phyloP scores from a whole-genome alignment of 495 filamentous ascomycete species.

The Podospora pseudopauciseta region DNA sequence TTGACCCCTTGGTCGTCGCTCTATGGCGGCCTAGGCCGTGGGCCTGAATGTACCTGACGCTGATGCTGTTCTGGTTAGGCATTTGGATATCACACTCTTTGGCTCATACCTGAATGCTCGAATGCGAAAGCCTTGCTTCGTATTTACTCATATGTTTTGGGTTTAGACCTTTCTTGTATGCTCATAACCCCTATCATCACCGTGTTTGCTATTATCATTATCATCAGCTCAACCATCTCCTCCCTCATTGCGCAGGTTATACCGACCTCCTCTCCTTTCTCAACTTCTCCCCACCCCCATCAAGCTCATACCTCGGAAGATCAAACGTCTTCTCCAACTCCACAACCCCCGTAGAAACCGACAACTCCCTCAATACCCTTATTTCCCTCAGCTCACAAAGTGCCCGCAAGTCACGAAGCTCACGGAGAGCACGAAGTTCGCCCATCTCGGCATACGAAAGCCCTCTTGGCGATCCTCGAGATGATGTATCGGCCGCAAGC shows the following conservation, averaged over 20 bases:
- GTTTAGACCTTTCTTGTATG: too few relatives aligned
- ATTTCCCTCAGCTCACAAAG: neutral
- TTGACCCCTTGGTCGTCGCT: too few relatives aligned
- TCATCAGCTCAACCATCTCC: neutral
- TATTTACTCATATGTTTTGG: too few relatives aligned
- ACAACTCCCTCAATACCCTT: neutral
- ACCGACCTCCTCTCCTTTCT: neutral
- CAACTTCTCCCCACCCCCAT: neutral
- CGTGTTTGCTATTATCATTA: neutral
- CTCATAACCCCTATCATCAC: too few relatives aligned
- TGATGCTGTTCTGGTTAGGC: too few relatives aligned
- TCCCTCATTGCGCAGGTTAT: neutral
- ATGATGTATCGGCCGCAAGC: neutral
- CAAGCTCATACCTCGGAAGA: neutral
- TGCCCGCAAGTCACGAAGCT: neutral
- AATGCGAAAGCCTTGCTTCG: too few relatives aligned
- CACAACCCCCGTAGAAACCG: neutral
- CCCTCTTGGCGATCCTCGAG: too few relatives aligned
- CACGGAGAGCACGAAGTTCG: neutral
- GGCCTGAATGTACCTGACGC: too few relatives aligned
- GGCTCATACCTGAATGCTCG: too few relatives aligned
- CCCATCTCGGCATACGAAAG: neutral
- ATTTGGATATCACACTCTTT: too few relatives aligned
- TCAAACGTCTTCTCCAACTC: neutral
- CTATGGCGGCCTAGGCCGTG: too few relatives aligned